Evolutionary conservation across 495 filamentous ascomycete species (phyloP).

Genomic region (Talaromyces wortmannii): DNA sequence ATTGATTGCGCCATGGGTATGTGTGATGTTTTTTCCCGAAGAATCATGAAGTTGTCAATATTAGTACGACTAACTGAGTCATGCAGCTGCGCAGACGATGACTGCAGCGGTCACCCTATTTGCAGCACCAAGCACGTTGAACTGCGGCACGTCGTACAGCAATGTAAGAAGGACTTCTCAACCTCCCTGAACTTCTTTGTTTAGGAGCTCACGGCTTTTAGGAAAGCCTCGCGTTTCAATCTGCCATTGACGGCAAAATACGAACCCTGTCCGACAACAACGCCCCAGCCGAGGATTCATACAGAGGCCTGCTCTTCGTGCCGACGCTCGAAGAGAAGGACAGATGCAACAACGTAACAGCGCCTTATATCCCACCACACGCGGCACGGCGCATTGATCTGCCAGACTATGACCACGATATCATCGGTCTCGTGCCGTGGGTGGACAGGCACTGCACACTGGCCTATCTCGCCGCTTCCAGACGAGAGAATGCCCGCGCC

Average conservation of each 20-base stretch:
- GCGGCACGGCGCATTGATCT: constrained; percentile 66
- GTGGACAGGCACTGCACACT: constrained; percentile 59
- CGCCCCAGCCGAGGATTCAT: constrained; percentile 43
- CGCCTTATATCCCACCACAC: constrained; percentile 59
- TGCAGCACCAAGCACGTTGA: constrained; percentile 23
- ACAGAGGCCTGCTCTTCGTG: constrained; percentile 76
- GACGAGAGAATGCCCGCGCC: constrained; percentile 46
- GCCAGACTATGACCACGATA: constrained; percentile 41
- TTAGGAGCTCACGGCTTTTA: constrained; percentile 13
- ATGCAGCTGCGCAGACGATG: constrained; percentile 15
- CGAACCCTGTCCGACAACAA: constrained; percentile 64
- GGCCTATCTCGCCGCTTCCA: constrained; percentile 60
- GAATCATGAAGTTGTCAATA: neutral
- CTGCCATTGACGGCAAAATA: constrained; percentile 51
- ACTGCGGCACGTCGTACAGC: neutral
- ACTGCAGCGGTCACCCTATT: constrained; percentile 33
- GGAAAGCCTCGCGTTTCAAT: constrained; percentile 59
- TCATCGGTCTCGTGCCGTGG: constrained; percentile 91
- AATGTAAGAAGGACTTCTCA: constrained; percentile 23
- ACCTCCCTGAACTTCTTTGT: neutral
- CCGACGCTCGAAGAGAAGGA: constrained; percentile 53
- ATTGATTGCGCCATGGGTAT: neutral
- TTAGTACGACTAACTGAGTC: neutral
- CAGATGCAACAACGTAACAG: constrained; percentile 52
- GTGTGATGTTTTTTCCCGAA: neutral